Evolutionary conservation across 768 basidiomycete species (phyloP), one percentile per base, ranked within the genome.

Genomic region (Suillus brevipes): DNA sequence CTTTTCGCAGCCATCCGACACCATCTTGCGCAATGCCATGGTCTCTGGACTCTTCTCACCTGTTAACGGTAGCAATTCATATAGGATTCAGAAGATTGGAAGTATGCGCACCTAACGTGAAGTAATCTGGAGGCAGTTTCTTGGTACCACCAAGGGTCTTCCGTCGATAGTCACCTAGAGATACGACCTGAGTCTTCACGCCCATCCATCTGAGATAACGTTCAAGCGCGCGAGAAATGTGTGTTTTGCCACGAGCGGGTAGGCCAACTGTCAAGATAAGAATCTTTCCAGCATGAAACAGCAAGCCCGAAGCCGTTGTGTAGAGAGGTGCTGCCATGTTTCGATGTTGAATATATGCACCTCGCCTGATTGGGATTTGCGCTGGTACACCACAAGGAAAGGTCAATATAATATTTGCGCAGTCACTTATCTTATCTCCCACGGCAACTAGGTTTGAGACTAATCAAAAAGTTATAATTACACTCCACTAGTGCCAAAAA

Each of bases 181-280:
- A 96, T 63, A 98, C 89, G 62, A 99, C 97, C 67, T 91, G 87
- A 0, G 95, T 97, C 78, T 97, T 98, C 62, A 99, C 93, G 37
- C 97, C 97, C 77, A 94, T 92, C 97, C 97, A 99, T 76, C 95
- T 85, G 1, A 99, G 85, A 78, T 99, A 99, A n/a, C 97, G 88
- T 76, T 99, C 97, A 14, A 99, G 84, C 8, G 97, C 90, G 45
- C 96, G 86, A 1, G 95, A 97, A 64, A 99, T 94, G 75, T 99
- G 97, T 0, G 97, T 99, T 80, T 97, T 97, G 40, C 95, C 95
- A 61, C 95, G 87, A 1, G 97, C 96, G 53, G 96, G 96, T 4
- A 99, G 83, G 10, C 97, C 97, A 62, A 98, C 91, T 23, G 95
- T 94, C 64, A 95, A 82, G 55, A 97, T 89, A 28, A 99, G 82